Base-by-base conservation (phyloP, 2,329 filamentous ascomycete species). In the Fusarium pininemorale region DNA sequence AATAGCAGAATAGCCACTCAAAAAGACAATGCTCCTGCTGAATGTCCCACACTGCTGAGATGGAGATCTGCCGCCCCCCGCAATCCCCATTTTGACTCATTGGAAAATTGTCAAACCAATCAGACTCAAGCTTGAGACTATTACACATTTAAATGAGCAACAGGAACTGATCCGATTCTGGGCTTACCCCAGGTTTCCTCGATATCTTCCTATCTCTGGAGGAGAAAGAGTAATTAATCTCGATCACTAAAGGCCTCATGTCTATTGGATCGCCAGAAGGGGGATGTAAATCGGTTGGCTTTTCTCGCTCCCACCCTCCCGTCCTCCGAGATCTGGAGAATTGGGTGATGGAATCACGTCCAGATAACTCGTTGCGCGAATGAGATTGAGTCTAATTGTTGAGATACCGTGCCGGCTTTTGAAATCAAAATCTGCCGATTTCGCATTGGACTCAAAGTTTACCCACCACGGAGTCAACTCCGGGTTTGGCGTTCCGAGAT, bases 51-150 rank as follows among this genome's bases (percentile, higher is more conserved):
- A 62, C 47, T 57, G 48, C 9, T 58, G 61, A 71, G 44, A 70
- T 54, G 66, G 66, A 77, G 76, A 78, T 78, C 76, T 78, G 63
- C 76, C 68, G 69, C 73, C 75, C 75, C 76, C 76, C 76, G 76
- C 76, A 76, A 76, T 75, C 69, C 57, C 55, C 55, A 64, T 51
- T 57, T 58, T 55, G 53, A 59, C 54, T 77, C 48, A n/a, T 37
- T 63, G 58, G 22, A 44, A 45, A 63, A 53, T 30, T 38, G n/a
- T 14, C 5, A 12, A 48, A 26, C 72, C 72, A 74, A 74, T 74
- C 71, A 68, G 37, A 42, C 41, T 56, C 38, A 51, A 57, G 37
- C 32, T n/a, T 38, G 38, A 68, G 32, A 22, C 28, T 42, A 64
- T 78, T 70, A 78, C 76, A 62, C 44, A 54, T 67, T 63, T 66